Conservation (phyloP, 176 grass and related monocot genomes). For the Poa annua region DNA sequence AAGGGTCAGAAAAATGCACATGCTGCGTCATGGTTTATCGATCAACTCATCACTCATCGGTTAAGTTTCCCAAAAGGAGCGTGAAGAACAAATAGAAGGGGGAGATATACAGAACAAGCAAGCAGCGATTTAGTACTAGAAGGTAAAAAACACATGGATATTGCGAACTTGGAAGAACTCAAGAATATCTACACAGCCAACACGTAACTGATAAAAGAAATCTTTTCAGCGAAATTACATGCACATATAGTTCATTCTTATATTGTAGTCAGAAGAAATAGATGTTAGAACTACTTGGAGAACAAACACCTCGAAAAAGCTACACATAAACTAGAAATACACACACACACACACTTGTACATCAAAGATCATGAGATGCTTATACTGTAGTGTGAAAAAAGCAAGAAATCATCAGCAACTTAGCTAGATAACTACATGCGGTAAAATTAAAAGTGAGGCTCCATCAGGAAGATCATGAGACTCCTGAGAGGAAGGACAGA, state of each 20-base stretch:
- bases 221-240: background rate
- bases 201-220: background rate
- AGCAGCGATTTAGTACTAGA: background rate
- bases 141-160: background rate
- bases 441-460: background rate
- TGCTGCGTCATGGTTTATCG: too few species aligned
- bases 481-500: background rate
- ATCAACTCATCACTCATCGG: too few species aligned
- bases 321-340: background rate
- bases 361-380: background rate
- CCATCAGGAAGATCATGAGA: background rate
- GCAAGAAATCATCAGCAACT: background rate
- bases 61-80: too few species aligned
- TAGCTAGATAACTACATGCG: background rate
- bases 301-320: background rate
- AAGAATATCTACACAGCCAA: background rate
- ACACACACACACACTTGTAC: background rate
- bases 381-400: background rate
- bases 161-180: background rate
- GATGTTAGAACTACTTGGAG: slow-evolving; percentile 1
- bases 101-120: background rate
- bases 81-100: too few species aligned
- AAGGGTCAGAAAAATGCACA: too few species aligned
- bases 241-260: background rate
- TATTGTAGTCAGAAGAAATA: background rate